phyloP scores from a whole-genome alignment of 768 basidiomycete species.

The Jaapia argillacea region DNA sequence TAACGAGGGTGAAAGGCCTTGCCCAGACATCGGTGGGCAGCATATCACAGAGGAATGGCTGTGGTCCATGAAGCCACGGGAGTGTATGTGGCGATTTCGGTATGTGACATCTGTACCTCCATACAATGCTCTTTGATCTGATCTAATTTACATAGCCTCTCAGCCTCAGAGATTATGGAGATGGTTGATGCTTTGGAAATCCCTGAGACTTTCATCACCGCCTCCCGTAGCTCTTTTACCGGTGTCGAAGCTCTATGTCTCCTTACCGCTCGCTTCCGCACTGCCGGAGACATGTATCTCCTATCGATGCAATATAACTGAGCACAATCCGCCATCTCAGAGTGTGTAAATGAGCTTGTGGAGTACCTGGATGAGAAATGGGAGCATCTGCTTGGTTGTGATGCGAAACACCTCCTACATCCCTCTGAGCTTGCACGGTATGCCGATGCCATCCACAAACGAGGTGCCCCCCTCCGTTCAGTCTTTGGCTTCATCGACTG shows the following conservation, averaged over 20 bases:
- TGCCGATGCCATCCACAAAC: slow-evolving; percentile 8
- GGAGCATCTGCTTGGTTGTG: slow-evolving; percentile 13
- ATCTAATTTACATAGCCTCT: slow-evolving; percentile 7
- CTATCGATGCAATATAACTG: slow-evolving; percentile 11
- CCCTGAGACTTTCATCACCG: slow-evolving; percentile 5
- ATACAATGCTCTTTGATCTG: slow-evolving; percentile 7
- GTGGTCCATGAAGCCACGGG: slow-evolving; percentile 8
- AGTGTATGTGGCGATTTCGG: background rate
- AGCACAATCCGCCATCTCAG: slow-evolving; percentile 9
- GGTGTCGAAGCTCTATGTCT: slow-evolving; percentile 11
- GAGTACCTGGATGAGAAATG: slow-evolving; percentile 10
- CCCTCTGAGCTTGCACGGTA: slow-evolving; percentile 7
- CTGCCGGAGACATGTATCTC: slow-evolving; percentile 8
- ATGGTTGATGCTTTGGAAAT: slow-evolving; percentile 7
- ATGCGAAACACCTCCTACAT: slow-evolving; percentile 6
- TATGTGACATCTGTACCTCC: slow-evolving; percentile 2
- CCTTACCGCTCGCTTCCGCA: slow-evolving; percentile 9
- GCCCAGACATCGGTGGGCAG: too few species aligned
- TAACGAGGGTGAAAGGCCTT: too few species aligned
- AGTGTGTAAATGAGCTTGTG: slow-evolving; percentile 10
- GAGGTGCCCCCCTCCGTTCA: slow-evolving; percentile 8
- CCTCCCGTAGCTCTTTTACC: slow-evolving; percentile 2
- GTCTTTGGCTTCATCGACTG: slow-evolving; percentile 16
- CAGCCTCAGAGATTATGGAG: slow-evolving; percentile 3
- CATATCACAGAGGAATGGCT: too few species aligned